Percentiles rank a stretch among this genome's conserved stretches.
Conservation (phyloP, 2,329 filamentous ascomycete species). For the Talaromyces piceae region DNA sequence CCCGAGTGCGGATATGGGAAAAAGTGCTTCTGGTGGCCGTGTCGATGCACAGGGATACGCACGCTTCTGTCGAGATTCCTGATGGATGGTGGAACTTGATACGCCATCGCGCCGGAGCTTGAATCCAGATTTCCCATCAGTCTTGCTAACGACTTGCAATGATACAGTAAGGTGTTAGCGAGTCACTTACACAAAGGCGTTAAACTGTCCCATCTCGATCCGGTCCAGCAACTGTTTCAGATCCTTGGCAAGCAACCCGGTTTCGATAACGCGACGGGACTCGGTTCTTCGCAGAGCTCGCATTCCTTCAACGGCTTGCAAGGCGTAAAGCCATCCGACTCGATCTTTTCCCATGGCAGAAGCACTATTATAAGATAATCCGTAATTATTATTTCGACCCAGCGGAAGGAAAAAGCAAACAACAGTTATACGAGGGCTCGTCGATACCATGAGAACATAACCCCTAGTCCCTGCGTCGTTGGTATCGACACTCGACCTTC, state of each 20-base stretch:
- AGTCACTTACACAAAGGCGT: slow-evolving; percentile 4
- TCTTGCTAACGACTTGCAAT: background rate
- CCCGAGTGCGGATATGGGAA: slow-evolving; percentile 18
- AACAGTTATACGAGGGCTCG: background rate
- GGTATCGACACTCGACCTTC: slow-evolving; percentile 24
- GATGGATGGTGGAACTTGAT: slow-evolving; percentile 6
- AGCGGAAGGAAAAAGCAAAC: background rate
- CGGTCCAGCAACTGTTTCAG: slow-evolving; percentile 15
- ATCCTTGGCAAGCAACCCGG: slow-evolving; percentile 6
- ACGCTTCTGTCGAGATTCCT: slow-evolving; percentile 11
- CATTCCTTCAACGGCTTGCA: slow-evolving; percentile 14
- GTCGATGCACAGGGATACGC: slow-evolving; percentile 11
- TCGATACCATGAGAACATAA: slow-evolving; percentile 13
- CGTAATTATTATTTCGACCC: no score
- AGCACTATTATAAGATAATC: slow-evolving; percentile 5
- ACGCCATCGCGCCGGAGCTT: slow-evolving; percentile 4
- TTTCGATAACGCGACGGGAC: slow-evolving; percentile 12
- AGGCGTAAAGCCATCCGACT: slow-evolving; percentile 21
- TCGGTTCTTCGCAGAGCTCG: slow-evolving; percentile 14
- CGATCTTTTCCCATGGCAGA: slow-evolving; percentile 24
- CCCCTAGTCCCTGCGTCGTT: slow-evolving; percentile 28
- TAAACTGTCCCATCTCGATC: slow-evolving; percentile 14
- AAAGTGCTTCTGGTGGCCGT: slow-evolving; percentile 16
- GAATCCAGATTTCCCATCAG: background rate
- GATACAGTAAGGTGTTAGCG: background rate